phyloP scores from a whole-genome alignment of 2,329 filamentous ascomycete genomes.

The Boeremia exigua region DNA sequence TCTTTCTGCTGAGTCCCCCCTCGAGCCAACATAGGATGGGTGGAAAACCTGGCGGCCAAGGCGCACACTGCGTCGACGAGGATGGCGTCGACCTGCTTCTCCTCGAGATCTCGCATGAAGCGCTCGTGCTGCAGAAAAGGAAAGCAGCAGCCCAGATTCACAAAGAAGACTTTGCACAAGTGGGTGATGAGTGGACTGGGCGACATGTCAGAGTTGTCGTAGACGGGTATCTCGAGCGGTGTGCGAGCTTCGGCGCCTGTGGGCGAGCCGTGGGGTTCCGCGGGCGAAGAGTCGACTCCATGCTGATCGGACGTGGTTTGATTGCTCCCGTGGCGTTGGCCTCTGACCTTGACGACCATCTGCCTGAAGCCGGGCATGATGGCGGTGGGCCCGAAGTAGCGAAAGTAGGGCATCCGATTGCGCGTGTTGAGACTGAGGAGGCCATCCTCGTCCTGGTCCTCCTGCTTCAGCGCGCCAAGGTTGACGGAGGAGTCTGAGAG shows the following conservation, averaged over 20 bases:
- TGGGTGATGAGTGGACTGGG: slow-evolving; percentile 77
- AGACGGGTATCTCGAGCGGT: slow-evolving; percentile 65
- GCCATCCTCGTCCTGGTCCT: slow-evolving; percentile 21
- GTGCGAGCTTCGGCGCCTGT: slow-evolving; percentile 49
- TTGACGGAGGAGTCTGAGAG: slow-evolving; percentile 29
- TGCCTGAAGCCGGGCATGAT: slow-evolving; percentile 93
- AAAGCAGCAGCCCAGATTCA: slow-evolving; percentile 83
- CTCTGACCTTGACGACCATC: slow-evolving; percentile 81
- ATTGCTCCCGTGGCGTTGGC: slow-evolving; percentile 65
- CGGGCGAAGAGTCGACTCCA: slow-evolving; percentile 44
- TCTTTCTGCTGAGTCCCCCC: slow-evolving; percentile 55
- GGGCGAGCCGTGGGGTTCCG: slow-evolving; percentile 39
- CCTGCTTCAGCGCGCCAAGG: slow-evolving; percentile 27
- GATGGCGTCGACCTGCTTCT: slow-evolving; percentile 82
- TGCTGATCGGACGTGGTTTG: slow-evolving; percentile 61
- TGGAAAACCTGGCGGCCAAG: slow-evolving; percentile 79
- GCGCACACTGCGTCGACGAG: slow-evolving; percentile 87
- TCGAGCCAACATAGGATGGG: slow-evolving; percentile 59
- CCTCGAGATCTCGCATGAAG: slow-evolving; percentile 76
- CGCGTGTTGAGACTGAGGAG: slow-evolving; percentile 54
- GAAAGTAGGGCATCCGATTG: slow-evolving; percentile 83
- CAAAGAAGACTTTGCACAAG: slow-evolving; percentile 81
- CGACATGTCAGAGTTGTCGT: slow-evolving; percentile 75
- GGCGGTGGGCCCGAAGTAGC: slow-evolving; percentile 88
- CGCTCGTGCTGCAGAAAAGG: slow-evolving; percentile 77